phyloP scores from a whole-genome alignment of 768 basidiomycete species.

The Pulveroboletus frians region DNA sequence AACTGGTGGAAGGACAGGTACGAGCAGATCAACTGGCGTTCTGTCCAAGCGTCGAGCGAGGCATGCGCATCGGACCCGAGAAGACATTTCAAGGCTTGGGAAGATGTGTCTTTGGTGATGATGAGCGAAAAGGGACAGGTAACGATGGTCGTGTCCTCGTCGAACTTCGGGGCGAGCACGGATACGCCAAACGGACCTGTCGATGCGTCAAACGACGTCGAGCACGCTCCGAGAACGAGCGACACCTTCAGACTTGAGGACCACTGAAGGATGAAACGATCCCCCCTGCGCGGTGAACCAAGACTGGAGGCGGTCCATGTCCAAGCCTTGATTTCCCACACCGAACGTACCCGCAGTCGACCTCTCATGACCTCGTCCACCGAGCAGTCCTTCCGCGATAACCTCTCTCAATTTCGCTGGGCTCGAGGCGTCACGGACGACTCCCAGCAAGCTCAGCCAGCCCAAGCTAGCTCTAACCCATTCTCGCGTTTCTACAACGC shows the following conservation, averaged over 20 bases:
- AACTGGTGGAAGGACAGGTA: slow-evolving; percentile 68
- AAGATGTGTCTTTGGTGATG: slow-evolving; percentile 51
- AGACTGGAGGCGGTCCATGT: slow-evolving; percentile 32
- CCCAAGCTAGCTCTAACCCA: slow-evolving; percentile 43
- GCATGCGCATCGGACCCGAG: slow-evolving; percentile 25
- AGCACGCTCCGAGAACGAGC: background rate
- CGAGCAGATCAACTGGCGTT: slow-evolving; percentile 61
- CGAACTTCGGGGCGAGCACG: slow-evolving; percentile 47
- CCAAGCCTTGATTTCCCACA: background rate
- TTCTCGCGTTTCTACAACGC: slow-evolving; percentile 87
- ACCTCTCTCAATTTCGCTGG: slow-evolving; percentile 86
- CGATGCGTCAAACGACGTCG: slow-evolving; percentile 5
- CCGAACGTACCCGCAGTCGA: background rate
- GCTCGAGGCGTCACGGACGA: slow-evolving; percentile 68
- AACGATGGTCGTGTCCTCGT: slow-evolving; percentile 50
- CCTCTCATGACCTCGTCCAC: slow-evolving; percentile 15
- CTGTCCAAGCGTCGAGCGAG: slow-evolving; percentile 42
- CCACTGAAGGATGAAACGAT: slow-evolving; percentile 43
- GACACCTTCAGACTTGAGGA: slow-evolving; percentile 42
- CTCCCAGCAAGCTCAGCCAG: slow-evolving; percentile 44
- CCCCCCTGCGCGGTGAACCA: slow-evolving; percentile 53
- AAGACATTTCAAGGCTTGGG: slow-evolving; percentile 38
- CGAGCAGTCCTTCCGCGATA: slow-evolving; percentile 68
- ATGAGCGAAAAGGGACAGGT: slow-evolving; percentile 64
- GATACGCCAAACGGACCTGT: slow-evolving; percentile 44